phyloP scores from a whole-genome alignment of 2,329 filamentous ascomycete genomes.

The Macrophomina tecta region DNA sequence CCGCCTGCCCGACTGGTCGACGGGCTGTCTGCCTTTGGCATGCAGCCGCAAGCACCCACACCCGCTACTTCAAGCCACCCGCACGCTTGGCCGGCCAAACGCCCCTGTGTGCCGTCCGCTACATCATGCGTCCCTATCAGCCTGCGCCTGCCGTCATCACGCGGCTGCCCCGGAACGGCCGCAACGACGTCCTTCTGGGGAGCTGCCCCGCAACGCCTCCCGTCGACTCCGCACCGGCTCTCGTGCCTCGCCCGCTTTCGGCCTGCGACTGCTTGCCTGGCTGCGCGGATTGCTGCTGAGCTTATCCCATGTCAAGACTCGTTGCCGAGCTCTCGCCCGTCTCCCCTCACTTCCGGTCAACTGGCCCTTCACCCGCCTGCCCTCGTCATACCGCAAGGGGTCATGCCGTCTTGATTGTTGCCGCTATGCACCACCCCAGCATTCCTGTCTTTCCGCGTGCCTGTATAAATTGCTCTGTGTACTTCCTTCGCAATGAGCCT shows the following conservation, averaged over 20 bases:
- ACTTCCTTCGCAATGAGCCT: background rate
- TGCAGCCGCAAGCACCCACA: background rate
- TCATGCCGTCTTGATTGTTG: background rate
- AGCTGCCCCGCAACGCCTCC: constrained; percentile 8
- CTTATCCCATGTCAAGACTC: too few relatives aligned
- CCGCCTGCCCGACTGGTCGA: too few relatives aligned
- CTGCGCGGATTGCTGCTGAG: background rate
- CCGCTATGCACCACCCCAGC: background rate
- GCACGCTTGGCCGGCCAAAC: background rate
- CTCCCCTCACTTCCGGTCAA: constrained; percentile 15
- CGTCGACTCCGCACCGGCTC: constrained; percentile 11
- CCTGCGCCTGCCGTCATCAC: constrained; percentile 5
- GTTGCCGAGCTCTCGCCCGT: too few relatives aligned
- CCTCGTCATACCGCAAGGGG: constrained; percentile 5
- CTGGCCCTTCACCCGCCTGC: background rate
- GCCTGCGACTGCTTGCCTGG: background rate
- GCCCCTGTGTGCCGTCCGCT: background rate
- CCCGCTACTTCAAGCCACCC: constrained; percentile 4
- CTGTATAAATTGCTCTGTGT: constrained; percentile 19
- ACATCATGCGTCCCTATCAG: background rate
- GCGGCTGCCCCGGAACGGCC: background rate
- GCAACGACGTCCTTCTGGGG: background rate
- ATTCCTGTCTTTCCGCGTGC: constrained; percentile 12
- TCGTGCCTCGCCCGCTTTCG: constrained; percentile 5
- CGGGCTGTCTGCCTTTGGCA: background rate